These are phyloP conservation scores for Ajuga chamaepitys DNA, from an alignment of 257 asterid species.

Conservation along the genomic window DNA sequence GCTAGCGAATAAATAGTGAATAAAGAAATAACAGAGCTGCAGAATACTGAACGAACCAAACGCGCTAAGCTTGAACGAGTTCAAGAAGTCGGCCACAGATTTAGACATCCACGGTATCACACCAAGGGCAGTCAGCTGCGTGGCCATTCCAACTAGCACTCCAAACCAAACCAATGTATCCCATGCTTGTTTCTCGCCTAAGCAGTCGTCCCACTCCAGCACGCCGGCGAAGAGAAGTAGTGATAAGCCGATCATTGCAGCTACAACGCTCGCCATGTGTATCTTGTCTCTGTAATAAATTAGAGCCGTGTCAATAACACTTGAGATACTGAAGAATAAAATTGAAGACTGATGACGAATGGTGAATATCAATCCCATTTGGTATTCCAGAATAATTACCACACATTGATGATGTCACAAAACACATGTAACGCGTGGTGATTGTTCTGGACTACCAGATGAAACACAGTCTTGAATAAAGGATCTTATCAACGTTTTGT, in stretches of 20 bases:
- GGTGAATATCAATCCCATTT: too few relatives aligned
- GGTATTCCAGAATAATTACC: too few relatives aligned
- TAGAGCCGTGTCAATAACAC: not conserved
- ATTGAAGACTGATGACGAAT: not conserved
- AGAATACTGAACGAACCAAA: slow-evolving; percentile 56
- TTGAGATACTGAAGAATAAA: not conserved
- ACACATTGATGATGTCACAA: too few relatives aligned
- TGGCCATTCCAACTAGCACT: slow-evolving; percentile 69
- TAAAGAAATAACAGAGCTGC: slow-evolving; percentile 60
- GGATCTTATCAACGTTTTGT: too few relatives aligned
- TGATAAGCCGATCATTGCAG: slow-evolving; percentile 68
- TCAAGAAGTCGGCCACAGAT: slow-evolving; percentile 38
- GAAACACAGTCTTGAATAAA: too few relatives aligned
- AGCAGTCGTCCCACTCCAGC: slow-evolving; percentile 68
- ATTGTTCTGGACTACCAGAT: too few relatives aligned
- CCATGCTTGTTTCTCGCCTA: slow-evolving; percentile 76
- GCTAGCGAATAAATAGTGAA: slow-evolving; percentile 83
- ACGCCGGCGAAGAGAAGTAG: slow-evolving; percentile 53
- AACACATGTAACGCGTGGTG: too few relatives aligned
- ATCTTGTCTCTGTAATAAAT: slow-evolving; percentile 41
- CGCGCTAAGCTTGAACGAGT: slow-evolving; percentile 37
- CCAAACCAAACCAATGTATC: slow-evolving; percentile 79
- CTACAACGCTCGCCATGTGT: slow-evolving; percentile 47
- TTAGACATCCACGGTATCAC: slow-evolving; percentile 59
- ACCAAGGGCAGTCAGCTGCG: slow-evolving; percentile 50